These are phyloP conservation scores for Leishmania guyanensis DNA, from an alignment of 208 protist species.

Conservation along the genomic window DNA sequence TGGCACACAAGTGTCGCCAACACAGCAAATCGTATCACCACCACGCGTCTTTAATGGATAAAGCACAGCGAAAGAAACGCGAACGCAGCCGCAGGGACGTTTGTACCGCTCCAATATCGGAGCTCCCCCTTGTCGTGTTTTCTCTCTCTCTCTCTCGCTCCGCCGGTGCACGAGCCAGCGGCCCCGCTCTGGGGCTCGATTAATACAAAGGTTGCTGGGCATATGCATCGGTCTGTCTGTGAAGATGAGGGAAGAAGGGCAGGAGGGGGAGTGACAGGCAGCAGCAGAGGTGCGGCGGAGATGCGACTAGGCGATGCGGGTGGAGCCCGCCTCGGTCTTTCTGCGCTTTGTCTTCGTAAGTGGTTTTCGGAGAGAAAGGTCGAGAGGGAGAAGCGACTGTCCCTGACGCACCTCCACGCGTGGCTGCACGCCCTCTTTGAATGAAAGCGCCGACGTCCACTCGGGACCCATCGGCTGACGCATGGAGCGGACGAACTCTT, in stretches of 20 bases:
- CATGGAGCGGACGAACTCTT: conserved; percentile 91
- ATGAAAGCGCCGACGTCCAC: conserved; percentile 83
- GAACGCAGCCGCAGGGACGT: neutral
- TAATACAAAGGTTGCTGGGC: neutral
- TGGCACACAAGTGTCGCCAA: neutral
- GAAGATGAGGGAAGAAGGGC: neutral
- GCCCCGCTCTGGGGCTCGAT: neutral
- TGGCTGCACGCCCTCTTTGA: conserved; percentile 85
- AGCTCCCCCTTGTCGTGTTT: neutral
- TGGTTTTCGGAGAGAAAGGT: conserved; percentile 65
- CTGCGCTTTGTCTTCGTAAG: conserved; percentile 80
- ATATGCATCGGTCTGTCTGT: neutral
- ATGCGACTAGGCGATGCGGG: neutral
- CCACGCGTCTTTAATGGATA: neutral
- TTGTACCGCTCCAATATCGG: neutral
- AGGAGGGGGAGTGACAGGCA: neutral
- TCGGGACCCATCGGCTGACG: conserved; percentile 88
- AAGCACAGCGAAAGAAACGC: neutral
- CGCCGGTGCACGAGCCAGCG: neutral
- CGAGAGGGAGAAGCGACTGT: conserved; percentile 72
- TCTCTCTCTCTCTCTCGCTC: neutral
- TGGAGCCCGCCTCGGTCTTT: conserved; percentile 37
- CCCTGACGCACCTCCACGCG: conserved; percentile 86
- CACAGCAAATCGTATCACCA: neutral
- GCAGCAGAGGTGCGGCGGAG: neutral